These are phyloP conservation scores for Corchorus capsularis DNA, from an alignment of 345 rosid genomes.

Conservation along the genomic window DNA sequence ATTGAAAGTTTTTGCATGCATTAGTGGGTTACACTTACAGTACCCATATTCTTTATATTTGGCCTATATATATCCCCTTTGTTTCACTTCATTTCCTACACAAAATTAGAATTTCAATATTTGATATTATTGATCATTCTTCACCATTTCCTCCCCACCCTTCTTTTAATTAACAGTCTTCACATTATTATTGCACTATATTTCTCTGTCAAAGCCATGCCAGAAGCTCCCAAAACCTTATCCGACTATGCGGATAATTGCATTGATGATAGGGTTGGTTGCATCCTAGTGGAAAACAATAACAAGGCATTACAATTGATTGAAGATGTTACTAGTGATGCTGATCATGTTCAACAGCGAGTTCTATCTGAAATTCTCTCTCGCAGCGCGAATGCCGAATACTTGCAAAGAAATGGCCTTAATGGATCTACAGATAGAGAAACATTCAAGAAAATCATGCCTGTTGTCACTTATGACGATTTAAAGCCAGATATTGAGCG, in stretches of 20 bases:
- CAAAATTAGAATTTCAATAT: conserved; percentile 2
- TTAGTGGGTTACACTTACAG: conserved; percentile 26
- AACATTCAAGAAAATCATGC: conserved; percentile 49
- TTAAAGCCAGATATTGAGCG: conserved; percentile 49
- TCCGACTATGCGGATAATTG: conserved; percentile 3
- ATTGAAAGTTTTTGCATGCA: conserved; percentile 17
- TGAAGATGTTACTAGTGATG: conserved; percentile 41
- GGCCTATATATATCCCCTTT: conserved; percentile 26
- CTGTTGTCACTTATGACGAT: conserved; percentile 52
- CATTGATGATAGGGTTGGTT: background rate
- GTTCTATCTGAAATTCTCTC: conserved; percentile 50
- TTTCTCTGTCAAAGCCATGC: conserved; percentile 32
- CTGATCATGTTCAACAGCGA: conserved; percentile 42
- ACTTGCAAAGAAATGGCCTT: conserved; percentile 45
- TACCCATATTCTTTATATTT: conserved; percentile 11
- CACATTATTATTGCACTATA: background rate
- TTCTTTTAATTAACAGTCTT: background rate
- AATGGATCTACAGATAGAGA: conserved; percentile 38
- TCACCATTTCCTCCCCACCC: background rate
- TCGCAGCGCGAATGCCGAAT: conserved; percentile 46
- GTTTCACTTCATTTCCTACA: conserved; percentile 18
- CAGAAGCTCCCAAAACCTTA: conserved; percentile 45
- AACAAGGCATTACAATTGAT: conserved; percentile 40
- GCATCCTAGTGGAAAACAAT: conserved; percentile 32
- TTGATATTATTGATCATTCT: background rate